Conservation (phyloP, 2,329 filamentous ascomycete genomes). For the Myotisia sp. region DNA sequence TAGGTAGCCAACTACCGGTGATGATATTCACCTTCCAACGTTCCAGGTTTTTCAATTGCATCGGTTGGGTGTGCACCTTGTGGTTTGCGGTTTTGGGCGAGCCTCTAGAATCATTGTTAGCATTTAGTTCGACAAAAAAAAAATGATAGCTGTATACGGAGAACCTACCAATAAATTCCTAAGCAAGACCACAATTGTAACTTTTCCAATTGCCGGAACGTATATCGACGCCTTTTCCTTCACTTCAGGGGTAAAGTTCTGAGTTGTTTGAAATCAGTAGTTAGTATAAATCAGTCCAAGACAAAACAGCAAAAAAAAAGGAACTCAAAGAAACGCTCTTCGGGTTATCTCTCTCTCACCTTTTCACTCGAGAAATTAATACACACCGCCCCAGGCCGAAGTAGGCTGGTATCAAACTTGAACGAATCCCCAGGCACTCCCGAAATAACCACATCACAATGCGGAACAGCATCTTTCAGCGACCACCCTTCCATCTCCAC, state of each 20-base stretch:
- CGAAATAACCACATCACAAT: conserved; percentile 88
- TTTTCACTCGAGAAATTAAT: conserved; percentile 96
- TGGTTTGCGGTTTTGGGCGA: conserved; percentile 30
- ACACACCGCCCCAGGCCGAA: conserved; percentile 88
- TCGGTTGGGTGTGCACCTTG: conserved; percentile 28
- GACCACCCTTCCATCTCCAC: conserved; percentile 67
- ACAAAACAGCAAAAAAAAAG: background rate
- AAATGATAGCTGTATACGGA: conserved; percentile 3
- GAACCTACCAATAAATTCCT: conserved; percentile 69
- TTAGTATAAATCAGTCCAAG: background rate
- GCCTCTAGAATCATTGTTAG: conserved; percentile 17
- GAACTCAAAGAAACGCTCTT: background rate
- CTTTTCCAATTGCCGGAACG: conserved; percentile 91
- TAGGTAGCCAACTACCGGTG: too few species aligned
- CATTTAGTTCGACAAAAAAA: background rate
- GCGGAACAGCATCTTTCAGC: conserved; percentile 64
- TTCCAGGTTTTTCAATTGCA: conserved; percentile 29
- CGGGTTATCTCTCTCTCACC: conserved; percentile 26
- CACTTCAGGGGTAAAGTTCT: conserved; percentile 77
- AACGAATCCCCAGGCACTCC: conserved; percentile 78
- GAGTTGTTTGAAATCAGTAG: conserved; percentile 8
- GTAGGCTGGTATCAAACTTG: conserved; percentile 72
- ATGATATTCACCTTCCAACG: conserved; percentile 25
- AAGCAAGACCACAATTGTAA: conserved; percentile 83
- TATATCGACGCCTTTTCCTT: conserved; percentile 96